Conservation (phyloP, 768 basidiomycete species). For the Trametes elegans region DNA sequence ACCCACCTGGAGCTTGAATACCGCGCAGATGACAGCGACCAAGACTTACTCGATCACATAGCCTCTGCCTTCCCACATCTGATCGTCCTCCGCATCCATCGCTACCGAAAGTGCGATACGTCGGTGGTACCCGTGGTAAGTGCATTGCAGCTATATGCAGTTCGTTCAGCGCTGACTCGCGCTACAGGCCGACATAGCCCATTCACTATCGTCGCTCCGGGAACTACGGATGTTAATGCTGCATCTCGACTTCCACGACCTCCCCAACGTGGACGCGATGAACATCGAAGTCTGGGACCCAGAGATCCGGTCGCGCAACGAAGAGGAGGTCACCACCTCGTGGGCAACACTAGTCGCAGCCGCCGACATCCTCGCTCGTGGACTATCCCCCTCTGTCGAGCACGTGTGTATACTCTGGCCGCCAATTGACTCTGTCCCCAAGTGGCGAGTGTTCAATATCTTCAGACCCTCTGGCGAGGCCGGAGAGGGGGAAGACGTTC, state of each 20-base stretch:
- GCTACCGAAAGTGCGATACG: neutral
- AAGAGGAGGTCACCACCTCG: no score
- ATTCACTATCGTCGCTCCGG: neutral
- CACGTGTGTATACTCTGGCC: no score
- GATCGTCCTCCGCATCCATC: neutral
- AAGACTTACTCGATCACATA: neutral
- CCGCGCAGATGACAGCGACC: neutral
- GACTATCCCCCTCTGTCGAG: no score
- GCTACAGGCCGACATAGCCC: neutral
- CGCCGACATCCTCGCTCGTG: no score
- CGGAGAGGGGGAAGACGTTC: no score
- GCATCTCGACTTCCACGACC: neutral
- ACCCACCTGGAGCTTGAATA: neutral
- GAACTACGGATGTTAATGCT: neutral
- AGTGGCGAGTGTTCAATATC: no score
- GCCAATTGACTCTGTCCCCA: no score
- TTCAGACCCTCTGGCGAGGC: no score
- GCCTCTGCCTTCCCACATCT: neutral
- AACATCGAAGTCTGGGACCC: no score
- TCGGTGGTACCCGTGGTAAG: neutral
- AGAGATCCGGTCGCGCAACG: no score
- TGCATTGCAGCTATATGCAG: no score
- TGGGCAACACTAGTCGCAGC: no score
- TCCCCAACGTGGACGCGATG: neutral
- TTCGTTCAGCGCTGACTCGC: neutral